phyloP scores from a whole-genome alignment of 1,284 basidiomycete genomes.

The Dichomitus squalens region DNA sequence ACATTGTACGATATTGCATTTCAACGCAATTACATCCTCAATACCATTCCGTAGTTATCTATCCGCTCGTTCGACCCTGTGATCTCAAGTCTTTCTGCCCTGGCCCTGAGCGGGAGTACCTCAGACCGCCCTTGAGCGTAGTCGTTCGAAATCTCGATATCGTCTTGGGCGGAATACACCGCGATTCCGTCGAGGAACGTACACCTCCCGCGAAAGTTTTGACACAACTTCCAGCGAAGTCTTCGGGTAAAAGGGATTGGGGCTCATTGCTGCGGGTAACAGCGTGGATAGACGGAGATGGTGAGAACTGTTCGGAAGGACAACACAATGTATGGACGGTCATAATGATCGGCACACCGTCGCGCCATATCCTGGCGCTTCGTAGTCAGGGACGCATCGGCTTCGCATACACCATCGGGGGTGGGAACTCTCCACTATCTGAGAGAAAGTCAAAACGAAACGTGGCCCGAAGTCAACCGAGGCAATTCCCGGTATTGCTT shows the following conservation, averaged over 20 bases:
- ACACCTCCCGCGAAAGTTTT: too few species aligned
- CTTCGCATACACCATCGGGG: not conserved
- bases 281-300: not conserved
- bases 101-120: not conserved
- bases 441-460: conserved; percentile 11
- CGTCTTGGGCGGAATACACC: too few species aligned
- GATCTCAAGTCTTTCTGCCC: not conserved
- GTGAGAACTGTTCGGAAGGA: not conserved
- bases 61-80: too few species aligned
- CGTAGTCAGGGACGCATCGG: conserved; percentile 3
- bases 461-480: conserved; percentile 1
- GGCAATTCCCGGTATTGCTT: not conserved
- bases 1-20: too few species aligned
- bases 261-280: not conserved
- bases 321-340: not conserved
- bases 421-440: not conserved
- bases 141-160: too few species aligned
- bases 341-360: not conserved
- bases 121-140: too few species aligned
- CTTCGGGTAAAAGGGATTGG: not conserved
- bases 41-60: too few species aligned
- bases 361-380: not conserved
- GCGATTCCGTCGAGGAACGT: too few species aligned
- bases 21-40: too few species aligned
- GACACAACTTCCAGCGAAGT: too few species aligned